phyloP scores from a whole-genome alignment of 805 yeast species.

The Zygosaccharomyces lentus region DNA sequence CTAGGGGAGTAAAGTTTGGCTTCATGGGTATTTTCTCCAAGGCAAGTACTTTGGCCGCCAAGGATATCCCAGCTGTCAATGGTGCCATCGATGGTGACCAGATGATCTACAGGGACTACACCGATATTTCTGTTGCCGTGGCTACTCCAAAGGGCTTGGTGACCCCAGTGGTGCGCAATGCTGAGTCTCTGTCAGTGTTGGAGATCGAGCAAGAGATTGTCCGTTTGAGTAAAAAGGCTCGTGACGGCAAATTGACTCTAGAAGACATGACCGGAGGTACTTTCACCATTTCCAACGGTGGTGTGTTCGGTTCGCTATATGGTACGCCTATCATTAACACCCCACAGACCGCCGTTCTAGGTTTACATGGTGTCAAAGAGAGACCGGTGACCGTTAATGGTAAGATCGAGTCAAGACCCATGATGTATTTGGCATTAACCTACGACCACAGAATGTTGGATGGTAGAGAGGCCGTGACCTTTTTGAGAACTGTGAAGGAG shows the following conservation, averaged over 20 bases:
- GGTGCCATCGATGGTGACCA: slow-evolving; percentile 94
- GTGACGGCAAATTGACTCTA: slow-evolving; percentile 91
- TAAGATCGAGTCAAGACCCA: slow-evolving; percentile 93
- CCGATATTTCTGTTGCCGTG: slow-evolving; percentile 93
- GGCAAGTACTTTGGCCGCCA: slow-evolving; percentile 88
- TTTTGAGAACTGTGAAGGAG: slow-evolving; percentile 94
- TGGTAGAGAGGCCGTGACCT: slow-evolving; percentile 98
- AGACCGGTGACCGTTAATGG: slow-evolving; percentile 97
- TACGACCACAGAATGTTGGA: slow-evolving; percentile 97
- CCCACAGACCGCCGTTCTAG: slow-evolving; percentile 98
- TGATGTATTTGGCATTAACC: slow-evolving; percentile 98
- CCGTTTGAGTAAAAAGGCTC: slow-evolving; percentile 82
- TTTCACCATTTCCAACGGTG: slow-evolving; percentile 98
- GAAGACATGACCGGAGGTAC: slow-evolving; percentile 99
- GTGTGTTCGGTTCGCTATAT: slow-evolving; percentile 94
- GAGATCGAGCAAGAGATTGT: slow-evolving; percentile 87
- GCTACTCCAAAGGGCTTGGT: slow-evolving; percentile 99
- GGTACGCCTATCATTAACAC: slow-evolving; percentile 98
- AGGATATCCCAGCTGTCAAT: slow-evolving; percentile 91
- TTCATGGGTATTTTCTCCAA: slow-evolving; percentile 98
- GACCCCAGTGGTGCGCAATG: slow-evolving; percentile 96
- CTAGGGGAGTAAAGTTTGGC: slow-evolving; percentile 91
- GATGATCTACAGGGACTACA: slow-evolving; percentile 92
- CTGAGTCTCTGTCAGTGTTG: slow-evolving; percentile 81
- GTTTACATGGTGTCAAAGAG: slow-evolving; percentile 95